These are phyloP conservation scores for Hydrangea macrophylla DNA, from an alignment of 148 eudicot species.

Conservation along the genomic window DNA sequence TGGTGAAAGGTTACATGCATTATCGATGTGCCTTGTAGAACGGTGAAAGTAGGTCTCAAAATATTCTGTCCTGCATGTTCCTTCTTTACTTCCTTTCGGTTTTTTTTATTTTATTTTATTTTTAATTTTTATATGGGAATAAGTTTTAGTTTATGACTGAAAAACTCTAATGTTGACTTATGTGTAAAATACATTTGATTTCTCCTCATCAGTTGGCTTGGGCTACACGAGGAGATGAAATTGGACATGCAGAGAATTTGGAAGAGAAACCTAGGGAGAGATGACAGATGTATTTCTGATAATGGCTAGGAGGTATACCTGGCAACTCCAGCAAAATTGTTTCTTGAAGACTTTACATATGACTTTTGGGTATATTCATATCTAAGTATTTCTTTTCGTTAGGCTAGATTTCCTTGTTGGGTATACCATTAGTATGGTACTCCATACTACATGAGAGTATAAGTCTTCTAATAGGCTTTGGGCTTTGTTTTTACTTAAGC, in stretches of 20 bases:
- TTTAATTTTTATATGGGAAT: background rate
- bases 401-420: constrained; percentile 99
- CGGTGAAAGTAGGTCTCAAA: background rate
- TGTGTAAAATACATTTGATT: background rate
- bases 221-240: constrained; percentile 89
- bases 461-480: too few species aligned
- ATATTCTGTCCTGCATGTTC: background rate
- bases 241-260: constrained; percentile 97
- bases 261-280: constrained; percentile 99
- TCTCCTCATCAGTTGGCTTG: constrained; percentile 65
- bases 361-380: constrained; percentile 1
- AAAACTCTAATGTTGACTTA: background rate
- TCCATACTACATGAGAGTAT: too few species aligned
- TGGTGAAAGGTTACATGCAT: background rate
- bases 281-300: constrained; percentile 97
- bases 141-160: background rate
- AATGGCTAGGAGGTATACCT: constrained; percentile 81
- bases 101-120: too few species aligned
- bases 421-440: too few species aligned
- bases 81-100: background rate
- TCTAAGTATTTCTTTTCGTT: constrained; percentile 18
- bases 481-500: too few species aligned
- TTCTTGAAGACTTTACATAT: too few species aligned
- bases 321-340: background rate
- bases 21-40: background rate